Evolutionary conservation across 2,329 filamentous ascomycete genomes (phyloP), one percentile per base, ranked within the genome.

Genomic region (Colletotrichum endophyticum): DNA sequence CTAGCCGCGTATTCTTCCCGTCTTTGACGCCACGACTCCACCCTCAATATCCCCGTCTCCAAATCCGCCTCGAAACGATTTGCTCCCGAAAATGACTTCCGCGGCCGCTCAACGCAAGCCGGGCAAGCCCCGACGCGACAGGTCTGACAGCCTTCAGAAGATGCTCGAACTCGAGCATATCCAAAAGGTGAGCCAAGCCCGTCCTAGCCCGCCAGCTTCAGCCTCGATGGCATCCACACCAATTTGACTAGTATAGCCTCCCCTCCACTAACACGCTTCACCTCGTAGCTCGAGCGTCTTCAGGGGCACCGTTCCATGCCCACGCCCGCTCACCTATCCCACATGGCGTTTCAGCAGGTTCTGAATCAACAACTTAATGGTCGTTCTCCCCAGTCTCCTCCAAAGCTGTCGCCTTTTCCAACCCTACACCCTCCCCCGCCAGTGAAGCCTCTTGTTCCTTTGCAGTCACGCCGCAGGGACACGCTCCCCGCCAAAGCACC

Each of bases 81-180:
- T 36, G 5, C 22, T 27, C 3, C 49, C 49, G 30, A 70, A 16
- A 62, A 78, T 78, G 77, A 64, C 71, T 13, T 22, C 71, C 13
- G 68, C 64, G 19, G 61, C 68, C 30, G 39, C 59, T 69, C 59
- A 56, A 56, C 63, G 39, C 34, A 69, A 66, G 8, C 56, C 68
- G 61, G 61, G 39, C 16, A 44, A 70, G 32, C 68, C 63, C 27
- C 62, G 28, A 11, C 57, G 49, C 39, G 49, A 39, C 22, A 73
- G 71, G 59, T 73, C 74, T 73, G 71, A 74, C 66, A 91, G 88
- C 82, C 88, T 92, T 78, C 87, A 91, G 81, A 87, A 86, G 75
- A 92, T 92, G 91, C 85, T 92, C 66, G 90, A 92, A 79, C 83
- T 92, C 68, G 91, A 92, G 81, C 90, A 89, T 81, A 87, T 86